Conservation (phyloP, 2,329 filamentous ascomycete species). For the Lasiodiplodia sp. region DNA sequence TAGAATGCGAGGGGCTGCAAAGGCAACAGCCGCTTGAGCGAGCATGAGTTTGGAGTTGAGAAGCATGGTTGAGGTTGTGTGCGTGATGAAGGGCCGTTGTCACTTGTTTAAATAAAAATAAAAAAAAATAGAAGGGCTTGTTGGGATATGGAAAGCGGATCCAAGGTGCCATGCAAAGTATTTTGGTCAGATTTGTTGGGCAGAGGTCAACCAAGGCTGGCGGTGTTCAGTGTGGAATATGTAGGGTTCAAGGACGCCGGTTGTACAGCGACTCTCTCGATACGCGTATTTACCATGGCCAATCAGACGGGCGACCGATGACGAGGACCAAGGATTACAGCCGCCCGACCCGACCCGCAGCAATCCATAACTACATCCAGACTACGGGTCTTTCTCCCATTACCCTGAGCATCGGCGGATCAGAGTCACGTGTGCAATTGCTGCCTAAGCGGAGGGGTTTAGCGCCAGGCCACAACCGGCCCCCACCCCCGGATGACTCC, state of each 20-base stretch:
- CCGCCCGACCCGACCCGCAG: neutral
- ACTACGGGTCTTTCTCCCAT: too few relatives aligned
- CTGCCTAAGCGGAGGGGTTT: too few relatives aligned
- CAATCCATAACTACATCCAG: too few relatives aligned
- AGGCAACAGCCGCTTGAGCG: neutral
- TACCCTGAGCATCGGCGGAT: too few relatives aligned
- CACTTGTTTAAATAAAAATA: neutral
- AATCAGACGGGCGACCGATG: neutral
- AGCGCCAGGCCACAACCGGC: too few relatives aligned
- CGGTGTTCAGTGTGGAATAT: neutral
- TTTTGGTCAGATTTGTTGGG: too few relatives aligned
- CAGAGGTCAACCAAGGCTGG: too few relatives aligned
- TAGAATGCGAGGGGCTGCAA: neutral
- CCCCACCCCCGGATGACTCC: constrained; percentile 5
- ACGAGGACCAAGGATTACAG: neutral
- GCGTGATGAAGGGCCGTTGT: neutral
- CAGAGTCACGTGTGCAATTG: too few relatives aligned
- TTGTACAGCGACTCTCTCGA: neutral
- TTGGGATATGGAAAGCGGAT: too few relatives aligned
- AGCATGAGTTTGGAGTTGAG: neutral
- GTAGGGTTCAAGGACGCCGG: too few relatives aligned
- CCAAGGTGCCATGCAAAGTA: too few relatives aligned
- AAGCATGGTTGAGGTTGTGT: neutral
- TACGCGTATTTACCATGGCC: neutral
- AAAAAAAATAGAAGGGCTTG: too few relatives aligned